Conservation (phyloP, 495 filamentous ascomycete genomes). For the Sordaria brevicollis region DNA sequence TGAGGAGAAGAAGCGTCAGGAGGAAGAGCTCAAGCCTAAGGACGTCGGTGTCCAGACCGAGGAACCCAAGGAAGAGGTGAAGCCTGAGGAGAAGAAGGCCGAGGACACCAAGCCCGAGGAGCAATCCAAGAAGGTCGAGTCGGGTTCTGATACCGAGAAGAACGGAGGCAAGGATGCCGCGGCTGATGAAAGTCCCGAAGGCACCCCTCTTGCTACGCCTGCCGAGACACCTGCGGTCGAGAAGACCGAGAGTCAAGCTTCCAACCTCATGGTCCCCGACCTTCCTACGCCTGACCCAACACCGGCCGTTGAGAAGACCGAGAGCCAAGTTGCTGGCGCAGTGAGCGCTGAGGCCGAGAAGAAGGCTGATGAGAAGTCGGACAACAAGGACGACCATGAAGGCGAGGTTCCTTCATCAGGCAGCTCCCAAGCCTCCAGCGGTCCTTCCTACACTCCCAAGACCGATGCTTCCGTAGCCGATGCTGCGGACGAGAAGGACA, state of each 20-base stretch:
- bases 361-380: slow-evolving; percentile 2
- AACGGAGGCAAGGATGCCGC: slow-evolving; percentile 1
- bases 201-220: slow-evolving; percentile 17
- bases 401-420: slow-evolving; percentile 2
- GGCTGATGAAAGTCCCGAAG: slow-evolving; percentile 11
- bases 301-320: slow-evolving; percentile 1
- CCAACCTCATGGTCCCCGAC: neutral
- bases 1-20: slow-evolving; percentile 27
- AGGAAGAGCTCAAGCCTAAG: slow-evolving; percentile 30
- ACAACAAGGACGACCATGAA: slow-evolving; percentile 2
- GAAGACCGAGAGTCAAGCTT: slow-evolving; percentile 14
- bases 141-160: neutral
- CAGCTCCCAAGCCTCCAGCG: slow-evolving; percentile 14
- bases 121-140: slow-evolving; percentile 5
- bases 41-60: slow-evolving; percentile 32
- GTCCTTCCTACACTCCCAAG: slow-evolving; percentile 21
- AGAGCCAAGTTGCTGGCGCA: slow-evolving; percentile 4
- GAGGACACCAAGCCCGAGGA: slow-evolving; percentile 20
- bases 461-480: slow-evolving; percentile 13
- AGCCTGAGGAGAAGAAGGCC: slow-evolving; percentile 14
- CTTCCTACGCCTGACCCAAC: neutral
- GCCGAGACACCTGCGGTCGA: slow-evolving; percentile 15
- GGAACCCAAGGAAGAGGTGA: slow-evolving; percentile 15
- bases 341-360: neutral
- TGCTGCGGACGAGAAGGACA: slow-evolving; percentile 9